These are phyloP conservation scores for Hymenoscyphus occultus DNA, from an alignment of 2,329 filamentous ascomycete genomes.

Conservation along the genomic window DNA sequence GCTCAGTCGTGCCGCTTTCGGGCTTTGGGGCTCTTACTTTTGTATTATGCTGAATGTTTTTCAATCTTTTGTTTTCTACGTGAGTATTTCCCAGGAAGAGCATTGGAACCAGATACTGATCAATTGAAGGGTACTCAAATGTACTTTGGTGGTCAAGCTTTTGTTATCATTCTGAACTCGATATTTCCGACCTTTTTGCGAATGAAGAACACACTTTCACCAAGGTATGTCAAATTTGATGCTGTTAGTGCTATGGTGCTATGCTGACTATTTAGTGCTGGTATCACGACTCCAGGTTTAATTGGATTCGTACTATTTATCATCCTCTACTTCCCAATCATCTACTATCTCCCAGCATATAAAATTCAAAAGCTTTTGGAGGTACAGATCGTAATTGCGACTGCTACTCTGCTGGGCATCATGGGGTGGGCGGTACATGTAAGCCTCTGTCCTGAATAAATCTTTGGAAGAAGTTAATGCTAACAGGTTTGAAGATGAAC, in stretches of 20 bases:
- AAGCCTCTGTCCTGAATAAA: not conserved
- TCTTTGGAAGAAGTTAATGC: not conserved
- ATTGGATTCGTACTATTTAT: slow-evolving; percentile 19
- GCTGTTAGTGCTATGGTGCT: not conserved
- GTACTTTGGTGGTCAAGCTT: slow-evolving; percentile 24
- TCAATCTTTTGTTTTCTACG: slow-evolving; percentile 27
- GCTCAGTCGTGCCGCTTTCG: slow-evolving; percentile 32
- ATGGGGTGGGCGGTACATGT: slow-evolving; percentile 18
- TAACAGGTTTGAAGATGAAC: slow-evolving; percentile 5
- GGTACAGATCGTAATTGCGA: slow-evolving; percentile 11
- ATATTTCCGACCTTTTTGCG: slow-evolving; percentile 22
- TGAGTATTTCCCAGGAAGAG: not conserved
- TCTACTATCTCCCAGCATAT: slow-evolving; percentile 15
- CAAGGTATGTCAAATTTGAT: slow-evolving; percentile 12
- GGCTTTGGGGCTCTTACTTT: slow-evolving; percentile 34
- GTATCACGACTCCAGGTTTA: slow-evolving; percentile 18
- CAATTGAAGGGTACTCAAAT: slow-evolving; percentile 21
- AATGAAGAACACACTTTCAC: slow-evolving; percentile 22
- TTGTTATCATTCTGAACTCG: slow-evolving; percentile 19
- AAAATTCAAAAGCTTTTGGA: slow-evolving; percentile 18
- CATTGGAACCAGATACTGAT: not conserved
- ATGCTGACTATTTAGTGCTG: slow-evolving; percentile 9
- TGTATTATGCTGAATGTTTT: slow-evolving; percentile 31
- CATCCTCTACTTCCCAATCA: slow-evolving; percentile 17
- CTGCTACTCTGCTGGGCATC: slow-evolving; percentile 13